Percentiles rank a stretch among this genome's conserved stretches.
Conservation (phyloP, 2,329 filamentous ascomycete species). For the Trichoderma sp. region DNA sequence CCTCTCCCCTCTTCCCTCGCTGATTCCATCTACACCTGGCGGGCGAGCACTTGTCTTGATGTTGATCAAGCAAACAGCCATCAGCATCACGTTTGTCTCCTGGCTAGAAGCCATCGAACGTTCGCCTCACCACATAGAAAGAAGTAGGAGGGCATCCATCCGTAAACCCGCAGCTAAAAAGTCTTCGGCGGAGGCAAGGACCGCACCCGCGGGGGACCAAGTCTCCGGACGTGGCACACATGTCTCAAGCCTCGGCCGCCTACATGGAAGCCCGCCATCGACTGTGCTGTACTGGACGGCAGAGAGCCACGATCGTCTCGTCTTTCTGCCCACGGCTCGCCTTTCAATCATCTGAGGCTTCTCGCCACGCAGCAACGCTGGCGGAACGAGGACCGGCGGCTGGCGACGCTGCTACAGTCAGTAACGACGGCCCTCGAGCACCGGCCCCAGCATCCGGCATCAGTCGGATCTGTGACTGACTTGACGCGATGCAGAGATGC, state of each 20-base stretch:
- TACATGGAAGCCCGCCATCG: conserved; percentile 20
- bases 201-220: conserved; percentile 18
- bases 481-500: not conserved
- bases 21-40: too few relatives aligned
- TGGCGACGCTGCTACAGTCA: not conserved
- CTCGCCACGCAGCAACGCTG: conserved; percentile 19
- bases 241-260: conserved; percentile 27
- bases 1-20: not conserved
- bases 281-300: not conserved
- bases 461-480: conserved; percentile 17
- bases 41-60: not conserved
- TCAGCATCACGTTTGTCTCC: not conserved
- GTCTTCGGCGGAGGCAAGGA: not conserved
- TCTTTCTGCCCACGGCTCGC: not conserved
- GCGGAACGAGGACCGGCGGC: conserved; percentile 16
- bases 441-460: not conserved
- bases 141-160: not conserved
- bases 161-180: not conserved
- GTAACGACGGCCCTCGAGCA: not conserved
- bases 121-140: not conserved
- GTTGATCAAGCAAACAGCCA: not conserved
- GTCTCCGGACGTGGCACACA: conserved; percentile 26
- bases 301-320: not conserved
- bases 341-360: not conserved
- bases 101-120: not conserved